phyloP scores from a whole-genome alignment of 768 basidiomycete species.

The Naganishia kalamii region DNA sequence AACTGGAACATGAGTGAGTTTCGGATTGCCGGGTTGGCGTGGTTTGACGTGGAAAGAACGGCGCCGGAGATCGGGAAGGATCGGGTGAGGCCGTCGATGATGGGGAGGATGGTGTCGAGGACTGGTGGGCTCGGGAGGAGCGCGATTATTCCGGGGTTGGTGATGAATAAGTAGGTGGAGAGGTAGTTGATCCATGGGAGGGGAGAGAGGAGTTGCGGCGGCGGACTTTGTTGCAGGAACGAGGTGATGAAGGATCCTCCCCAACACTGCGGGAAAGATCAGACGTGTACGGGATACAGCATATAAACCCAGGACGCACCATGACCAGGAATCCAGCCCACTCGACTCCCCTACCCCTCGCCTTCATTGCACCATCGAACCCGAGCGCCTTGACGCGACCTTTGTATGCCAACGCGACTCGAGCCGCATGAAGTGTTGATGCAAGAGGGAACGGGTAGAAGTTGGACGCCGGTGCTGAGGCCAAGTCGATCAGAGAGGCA shows the following conservation, averaged over 20 bases:
- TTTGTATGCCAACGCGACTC: conserved; percentile 18
- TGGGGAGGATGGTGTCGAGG: conserved; percentile 23
- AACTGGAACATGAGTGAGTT: conserved; percentile 20
- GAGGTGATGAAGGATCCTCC: conserved; percentile 24
- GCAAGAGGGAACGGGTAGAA: conserved; percentile 25
- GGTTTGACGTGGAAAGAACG: conserved; percentile 12
- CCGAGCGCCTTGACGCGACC: conserved; percentile 18
- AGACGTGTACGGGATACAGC: neutral
- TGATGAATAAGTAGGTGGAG: conserved; percentile 20
- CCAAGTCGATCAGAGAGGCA: conserved; percentile 17
- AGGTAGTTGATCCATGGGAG: conserved; percentile 23
- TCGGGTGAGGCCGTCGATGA: conserved; percentile 26
- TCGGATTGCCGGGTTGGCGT: conserved; percentile 19
- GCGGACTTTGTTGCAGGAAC: conserved; percentile 18
- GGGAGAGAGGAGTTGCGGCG: conserved; percentile 24
- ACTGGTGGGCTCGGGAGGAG: conserved; percentile 9
- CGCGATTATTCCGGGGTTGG: conserved; percentile 9
- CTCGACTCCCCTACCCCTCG: conserved; percentile 13
- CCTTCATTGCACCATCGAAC: conserved; percentile 15
- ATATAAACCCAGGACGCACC: conserved; percentile 5
- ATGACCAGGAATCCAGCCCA: conserved; percentile 24
- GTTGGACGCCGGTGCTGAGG: conserved; percentile 5
- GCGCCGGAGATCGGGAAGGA: conserved; percentile 26
- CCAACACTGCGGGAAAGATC: conserved; percentile 15
- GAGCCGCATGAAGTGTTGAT: conserved; percentile 21